phyloP scores from a whole-genome alignment of 1,284 basidiomycete genomes.

The Apiotrichum brassicae region DNA sequence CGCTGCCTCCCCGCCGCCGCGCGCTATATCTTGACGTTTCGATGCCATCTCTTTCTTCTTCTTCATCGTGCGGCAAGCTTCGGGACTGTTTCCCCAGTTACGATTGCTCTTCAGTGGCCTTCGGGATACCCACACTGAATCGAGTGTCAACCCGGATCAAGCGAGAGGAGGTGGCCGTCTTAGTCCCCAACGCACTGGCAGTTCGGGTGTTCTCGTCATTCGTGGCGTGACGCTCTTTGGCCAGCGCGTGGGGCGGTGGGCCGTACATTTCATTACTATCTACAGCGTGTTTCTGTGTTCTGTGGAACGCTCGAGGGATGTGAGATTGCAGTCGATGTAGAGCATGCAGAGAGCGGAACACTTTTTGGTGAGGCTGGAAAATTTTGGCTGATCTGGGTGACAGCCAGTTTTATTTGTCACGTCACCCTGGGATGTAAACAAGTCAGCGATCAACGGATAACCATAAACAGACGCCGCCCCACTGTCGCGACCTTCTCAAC shows the following conservation, averaged over 20 bases:
- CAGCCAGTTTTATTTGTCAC: no score
- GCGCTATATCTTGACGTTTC: background rate
- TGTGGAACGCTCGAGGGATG: no score
- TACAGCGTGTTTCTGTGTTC: no score
- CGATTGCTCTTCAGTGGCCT: background rate
- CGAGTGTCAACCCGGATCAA: constrained; percentile 37
- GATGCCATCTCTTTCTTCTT: background rate
- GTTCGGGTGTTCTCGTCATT: constrained; percentile 1
- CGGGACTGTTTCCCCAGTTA: background rate
- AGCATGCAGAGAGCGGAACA: no score
- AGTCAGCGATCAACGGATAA: no score
- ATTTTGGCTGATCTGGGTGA: no score
- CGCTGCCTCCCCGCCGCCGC: background rate
- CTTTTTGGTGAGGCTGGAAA: no score
- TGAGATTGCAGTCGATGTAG: no score
- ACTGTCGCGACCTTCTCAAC: no score
- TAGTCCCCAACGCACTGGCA: constrained; percentile 25
- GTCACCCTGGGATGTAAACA: no score
- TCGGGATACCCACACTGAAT: constrained; percentile 5
- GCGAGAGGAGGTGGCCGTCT: constrained; percentile 32
- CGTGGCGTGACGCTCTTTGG: constrained; percentile 7
- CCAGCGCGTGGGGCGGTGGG: constrained; percentile 33
- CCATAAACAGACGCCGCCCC: no score
- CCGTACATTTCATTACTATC: constrained; percentile 21
- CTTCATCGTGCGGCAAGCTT: constrained; percentile 1